phyloP scores from a whole-genome alignment of 345 rosid genomes.

The Leavenworthia alabamica region DNA sequence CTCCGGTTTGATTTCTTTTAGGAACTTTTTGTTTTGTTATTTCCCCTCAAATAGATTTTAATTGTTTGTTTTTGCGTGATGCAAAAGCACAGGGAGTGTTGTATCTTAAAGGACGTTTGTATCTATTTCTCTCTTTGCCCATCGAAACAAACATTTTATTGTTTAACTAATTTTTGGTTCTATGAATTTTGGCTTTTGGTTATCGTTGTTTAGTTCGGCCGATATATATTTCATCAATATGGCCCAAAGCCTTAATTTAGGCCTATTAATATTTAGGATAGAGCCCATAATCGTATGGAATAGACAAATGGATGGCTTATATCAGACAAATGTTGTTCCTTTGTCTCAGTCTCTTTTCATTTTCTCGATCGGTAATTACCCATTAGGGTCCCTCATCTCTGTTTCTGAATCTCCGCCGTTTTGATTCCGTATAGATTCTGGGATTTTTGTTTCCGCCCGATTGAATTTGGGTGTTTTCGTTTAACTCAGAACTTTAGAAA shows the following conservation, averaged over 20 bases:
- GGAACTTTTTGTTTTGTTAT: background rate
- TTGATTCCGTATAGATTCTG: slow-evolving; percentile 1
- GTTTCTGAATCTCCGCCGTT: slow-evolving; percentile 27
- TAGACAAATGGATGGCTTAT: slow-evolving; percentile 6
- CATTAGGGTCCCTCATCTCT: slow-evolving; percentile 23
- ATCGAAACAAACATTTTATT: background rate
- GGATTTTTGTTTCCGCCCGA: background rate
- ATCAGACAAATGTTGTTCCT: slow-evolving; percentile 12
- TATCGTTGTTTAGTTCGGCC: too few relatives aligned
- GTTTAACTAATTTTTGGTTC: too few relatives aligned
- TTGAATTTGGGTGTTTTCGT: background rate
- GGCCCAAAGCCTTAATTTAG: background rate
- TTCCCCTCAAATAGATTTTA: slow-evolving; percentile 17
- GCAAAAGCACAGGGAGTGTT: slow-evolving; percentile 22
- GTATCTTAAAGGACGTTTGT: slow-evolving; percentile 20
- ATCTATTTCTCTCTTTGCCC: slow-evolving; percentile 9
- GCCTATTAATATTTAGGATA: background rate
- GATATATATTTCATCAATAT: too few relatives aligned
- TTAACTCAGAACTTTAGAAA: slow-evolving; percentile 6
- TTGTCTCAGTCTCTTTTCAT: background rate
- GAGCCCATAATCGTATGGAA: slow-evolving; percentile 11
- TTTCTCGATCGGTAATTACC: slow-evolving; percentile 14
- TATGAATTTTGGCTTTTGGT: too few relatives aligned
- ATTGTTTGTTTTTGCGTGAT: slow-evolving; percentile 27
- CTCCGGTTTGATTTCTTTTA: background rate